Evolutionary conservation across 805 yeast genomes (phyloP), one percentile per base, ranked within the genome.

Genomic region (Candida ulmi): DNA sequence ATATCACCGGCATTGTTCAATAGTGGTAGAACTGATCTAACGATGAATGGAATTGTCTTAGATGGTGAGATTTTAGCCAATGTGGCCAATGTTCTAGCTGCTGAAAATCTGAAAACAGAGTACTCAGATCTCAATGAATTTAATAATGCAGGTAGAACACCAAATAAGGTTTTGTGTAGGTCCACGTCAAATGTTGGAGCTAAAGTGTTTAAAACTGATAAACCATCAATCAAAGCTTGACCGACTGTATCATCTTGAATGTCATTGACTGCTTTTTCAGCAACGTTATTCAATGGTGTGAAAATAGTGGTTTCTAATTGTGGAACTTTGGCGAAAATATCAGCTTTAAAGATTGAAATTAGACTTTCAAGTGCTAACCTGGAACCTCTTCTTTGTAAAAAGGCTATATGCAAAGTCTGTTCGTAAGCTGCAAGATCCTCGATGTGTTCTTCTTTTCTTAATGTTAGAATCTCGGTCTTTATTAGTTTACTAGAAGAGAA

Each of bases 21-120:
- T 72, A 87, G 70, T 1, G 97, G 96, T 30, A 95, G 63, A 2
- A 91, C 71, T 8, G 74, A 67, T 48, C 81, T 78, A n/a, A 93
- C 90, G 42, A 91, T 67, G 44, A 77, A 78, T 8, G 95, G 82
- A 61, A 93, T 83, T 0, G 88, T 86, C 24, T 67, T 63, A 0
- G 84, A 69, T 3, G 95, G 88, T 31, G 78, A 65, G 1, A 76
- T 76, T 11, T 78, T 72, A 44, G 95, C 83, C 23, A 90, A 66
- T 2, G 85, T 76, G 0, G 98, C 88, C 50, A 91, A 72, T 45
- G 95, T 85, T 59, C 87, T 87, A 1, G 99, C 88, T 3, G 95
- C 80, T 0, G 96, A 83, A 58, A 86, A 91, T 33, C 99, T 71
- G 52, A 93, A 74, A 2, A 93, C 96, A 0, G 97, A 78, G 48